A percentile compares a stretch with the other conserved stretches of the same genome.
These are phyloP conservation scores for Ploettnerulaceae sp. DNA, from an alignment of 2,329 filamentous ascomycete species.

Conservation along the genomic window DNA sequence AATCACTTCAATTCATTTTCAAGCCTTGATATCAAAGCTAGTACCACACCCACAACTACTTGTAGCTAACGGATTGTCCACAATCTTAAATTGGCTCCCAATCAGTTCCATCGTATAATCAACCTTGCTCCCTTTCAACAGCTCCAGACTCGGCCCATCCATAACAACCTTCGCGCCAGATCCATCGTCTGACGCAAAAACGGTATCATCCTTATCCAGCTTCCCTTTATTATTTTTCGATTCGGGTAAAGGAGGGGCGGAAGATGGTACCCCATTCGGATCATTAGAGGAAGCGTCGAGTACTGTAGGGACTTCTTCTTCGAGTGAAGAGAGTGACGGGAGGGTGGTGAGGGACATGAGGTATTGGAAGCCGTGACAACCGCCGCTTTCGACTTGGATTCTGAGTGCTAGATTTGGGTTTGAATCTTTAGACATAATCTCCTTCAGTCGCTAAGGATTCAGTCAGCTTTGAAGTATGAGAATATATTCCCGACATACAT, in stretches of 20 bases:
- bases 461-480: background rate
- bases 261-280: conserved; percentile 17
- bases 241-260: background rate
- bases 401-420: conserved; percentile 85
- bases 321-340: conserved; percentile 34
- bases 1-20: conserved; percentile 16
- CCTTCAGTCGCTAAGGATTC: conserved; percentile 33
- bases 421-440: conserved; percentile 66
- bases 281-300: conserved; percentile 20
- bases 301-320: conserved; percentile 18
- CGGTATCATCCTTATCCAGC: conserved; percentile 70
- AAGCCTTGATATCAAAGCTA: conserved; percentile 88
- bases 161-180: conserved; percentile 76
- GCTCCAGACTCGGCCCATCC: conserved; percentile 78
- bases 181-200: conserved; percentile 67
- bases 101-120: conserved; percentile 97
- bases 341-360: conserved; percentile 78
- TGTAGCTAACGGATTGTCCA: conserved; percentile 84
- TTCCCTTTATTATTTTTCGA: conserved; percentile 21
- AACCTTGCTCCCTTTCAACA: conserved; percentile 89
- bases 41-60: conserved; percentile 97
- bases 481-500: conserved; percentile 47
- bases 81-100: conserved; percentile 91
- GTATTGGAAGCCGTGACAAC: conserved; percentile 98
- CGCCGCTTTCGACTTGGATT: conserved; percentile 86